Evolutionary conservation across 2,329 filamentous ascomycete genomes (phyloP), one percentile per base, ranked within the genome.

Genomic region (Botrytis paeoniae): DNA sequence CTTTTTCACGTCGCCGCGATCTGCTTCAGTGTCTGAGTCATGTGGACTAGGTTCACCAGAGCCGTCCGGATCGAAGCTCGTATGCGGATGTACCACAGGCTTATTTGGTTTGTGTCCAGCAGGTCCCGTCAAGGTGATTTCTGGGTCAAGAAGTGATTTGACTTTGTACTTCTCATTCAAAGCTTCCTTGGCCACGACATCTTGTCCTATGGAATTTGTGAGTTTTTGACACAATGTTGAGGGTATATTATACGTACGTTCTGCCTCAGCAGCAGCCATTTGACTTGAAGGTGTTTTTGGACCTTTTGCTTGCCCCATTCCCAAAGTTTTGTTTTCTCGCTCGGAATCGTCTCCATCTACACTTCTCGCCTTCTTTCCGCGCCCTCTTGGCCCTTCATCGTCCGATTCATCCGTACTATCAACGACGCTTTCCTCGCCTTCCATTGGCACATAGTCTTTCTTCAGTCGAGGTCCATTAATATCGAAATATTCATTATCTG

Each of bases 11-110:
- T 97, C 95, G 41, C 89, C 91, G 66, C 95, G 85, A 73, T 97
- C 93, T 37, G 91, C 92, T 81, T 97, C 94, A 45, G 94, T 91
- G 74, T 98, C 96, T 3, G 94, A 97, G 75, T 94, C 92, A 73
- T 94, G 87, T 0, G 84, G 91, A 82, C 87, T 83, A 79, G 85
- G 81, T 3, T 83, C 83, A 6, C 85, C 85, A 8, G 88, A 89
- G n/a, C 83, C 79, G 4, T 74, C 77, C 54, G 78, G 77, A 79
- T 97, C 95, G 80, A 95, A 98, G 80, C 91, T 96, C 18, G 93
- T 97, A 70, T 89, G 89, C 1, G 95, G 95, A 80, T 97, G 95
- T 18, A 96, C 88, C 3, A 87, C 86, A 1, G 85, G 80, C 80
- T 89, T 91, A 75, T 78, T 83, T 69, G 82, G 80, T 78, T 87